A percentile compares a stretch with the other conserved stretches of the same genome.
Evolutionary conservation across 345 rosid genomes (phyloP).

Genomic region (Isatis tinctoria): DNA sequence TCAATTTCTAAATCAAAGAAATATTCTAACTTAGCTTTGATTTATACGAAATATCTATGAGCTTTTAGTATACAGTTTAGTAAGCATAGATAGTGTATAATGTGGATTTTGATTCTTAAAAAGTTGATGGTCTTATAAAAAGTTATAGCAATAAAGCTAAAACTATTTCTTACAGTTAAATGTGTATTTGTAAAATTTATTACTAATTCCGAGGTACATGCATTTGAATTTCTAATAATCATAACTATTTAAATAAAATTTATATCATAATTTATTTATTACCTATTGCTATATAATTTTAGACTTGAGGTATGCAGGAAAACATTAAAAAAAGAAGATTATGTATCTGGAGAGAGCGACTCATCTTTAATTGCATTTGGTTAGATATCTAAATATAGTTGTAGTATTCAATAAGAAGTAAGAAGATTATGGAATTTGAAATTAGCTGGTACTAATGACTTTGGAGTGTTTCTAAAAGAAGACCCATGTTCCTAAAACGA

Average conservation of each 20-base stretch:
- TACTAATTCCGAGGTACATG: neutral
- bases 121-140: neutral
- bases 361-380: neutral
- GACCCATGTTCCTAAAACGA: neutral
- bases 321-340: neutral
- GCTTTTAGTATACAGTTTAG: neutral
- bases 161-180: neutral
- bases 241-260: neutral
- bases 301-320: neutral
- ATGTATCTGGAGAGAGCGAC: neutral
- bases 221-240: neutral
- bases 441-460: conserved; percentile 5
- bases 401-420: neutral
- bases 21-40: neutral
- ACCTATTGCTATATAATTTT: neutral
- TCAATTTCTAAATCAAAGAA: neutral
- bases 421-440: neutral
- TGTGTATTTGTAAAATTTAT: neutral
- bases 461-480: conserved; percentile 14
- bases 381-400: neutral
- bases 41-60: neutral
- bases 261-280: neutral
- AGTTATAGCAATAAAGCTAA: neutral
- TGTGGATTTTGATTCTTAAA: neutral
- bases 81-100: neutral